Evolutionary conservation across 2,329 filamentous ascomycete species (phyloP).

Genomic region (Diplodia corticola): DNA sequence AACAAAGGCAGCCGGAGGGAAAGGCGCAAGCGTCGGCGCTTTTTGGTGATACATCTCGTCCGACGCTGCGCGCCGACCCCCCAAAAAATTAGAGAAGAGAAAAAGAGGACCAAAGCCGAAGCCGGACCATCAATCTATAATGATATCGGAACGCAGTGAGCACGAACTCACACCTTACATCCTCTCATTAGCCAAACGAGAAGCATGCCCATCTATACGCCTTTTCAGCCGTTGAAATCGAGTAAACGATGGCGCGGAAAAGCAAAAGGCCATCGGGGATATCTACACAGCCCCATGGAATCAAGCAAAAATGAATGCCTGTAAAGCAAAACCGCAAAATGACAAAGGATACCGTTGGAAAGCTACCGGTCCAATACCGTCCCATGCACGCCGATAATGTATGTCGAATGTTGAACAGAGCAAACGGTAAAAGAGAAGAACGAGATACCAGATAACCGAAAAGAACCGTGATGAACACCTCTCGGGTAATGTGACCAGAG

Average conservation of each 20-base stretch:
- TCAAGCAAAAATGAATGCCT: background rate
- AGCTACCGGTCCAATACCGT: background rate
- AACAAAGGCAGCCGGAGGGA: background rate
- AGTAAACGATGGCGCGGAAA: background rate
- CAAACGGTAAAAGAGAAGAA: background rate
- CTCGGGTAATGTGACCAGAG: background rate
- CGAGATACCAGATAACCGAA: background rate
- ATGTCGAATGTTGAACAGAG: background rate
- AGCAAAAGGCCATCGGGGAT: slow-evolving; percentile 8
- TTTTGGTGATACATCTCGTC: background rate
- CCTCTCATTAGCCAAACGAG: slow-evolving; percentile 8
- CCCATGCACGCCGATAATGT: slow-evolving; percentile 17
- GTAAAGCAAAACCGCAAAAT: background rate
- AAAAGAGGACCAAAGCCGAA: background rate
- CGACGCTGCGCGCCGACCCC: background rate
- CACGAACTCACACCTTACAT: background rate
- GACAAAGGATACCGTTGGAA: background rate
- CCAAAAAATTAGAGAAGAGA: background rate
- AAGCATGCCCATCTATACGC: slow-evolving; percentile 13
- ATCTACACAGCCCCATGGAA: slow-evolving; percentile 10
- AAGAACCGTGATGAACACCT: background rate
- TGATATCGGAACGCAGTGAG: background rate
- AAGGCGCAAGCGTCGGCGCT: background rate
- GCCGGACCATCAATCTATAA: background rate
- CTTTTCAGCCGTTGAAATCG: background rate